Evolutionary conservation across 768 basidiomycete genomes (phyloP), one percentile per base, ranked within the genome.

Genomic region (Podaxis sp.): DNA sequence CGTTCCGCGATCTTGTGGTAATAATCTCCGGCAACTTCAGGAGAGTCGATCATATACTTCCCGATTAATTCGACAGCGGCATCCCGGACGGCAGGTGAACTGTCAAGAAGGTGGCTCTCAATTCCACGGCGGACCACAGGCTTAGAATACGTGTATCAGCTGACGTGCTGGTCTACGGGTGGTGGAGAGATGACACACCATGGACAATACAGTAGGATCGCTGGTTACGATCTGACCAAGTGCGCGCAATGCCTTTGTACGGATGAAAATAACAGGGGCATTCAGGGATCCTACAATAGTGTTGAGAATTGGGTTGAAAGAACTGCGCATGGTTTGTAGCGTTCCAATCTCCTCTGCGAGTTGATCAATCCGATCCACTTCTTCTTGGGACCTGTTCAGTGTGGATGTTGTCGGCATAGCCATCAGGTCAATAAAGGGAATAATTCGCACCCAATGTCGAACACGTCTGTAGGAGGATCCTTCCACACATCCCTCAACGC

Each of bases 21-120:
- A 75, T 98, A 98, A 67, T 95, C 87, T 3, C 85, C 84, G 0
- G 92, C 93, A n/a, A 98, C 87, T 59, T 88, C 87, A 0, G 94
- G 93, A 0, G 89, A 88, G 64, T 94, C 90, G 38, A 95, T 85
- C 80, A 98, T 89, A 69, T 98, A 96, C 76, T 94, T 96, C n/a
- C 97, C 97, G 61, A 98, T 93, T 61, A 99, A 78, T 70, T 98
- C 97, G 13, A 99, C 93, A 4, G 96, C 95, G 4, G 95, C 94
- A 71, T 99, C 97, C 11, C 97, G 91, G 6, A 99, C 97, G 17
- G 92, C 91, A 0, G 97, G 90, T 0, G 97, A 98, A 65, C 84
- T 90, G 67, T 99, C 97, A 2, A 91, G 79, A 13, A 99, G 82
- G 70, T 97, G 93, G 38, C 86, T 87, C 73, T 98, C 94, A 66